Evolutionary conservation across 139 green algal species (phyloP), one percentile per base, ranked within the genome.

Genomic region (Coccomyxa sp.): DNA sequence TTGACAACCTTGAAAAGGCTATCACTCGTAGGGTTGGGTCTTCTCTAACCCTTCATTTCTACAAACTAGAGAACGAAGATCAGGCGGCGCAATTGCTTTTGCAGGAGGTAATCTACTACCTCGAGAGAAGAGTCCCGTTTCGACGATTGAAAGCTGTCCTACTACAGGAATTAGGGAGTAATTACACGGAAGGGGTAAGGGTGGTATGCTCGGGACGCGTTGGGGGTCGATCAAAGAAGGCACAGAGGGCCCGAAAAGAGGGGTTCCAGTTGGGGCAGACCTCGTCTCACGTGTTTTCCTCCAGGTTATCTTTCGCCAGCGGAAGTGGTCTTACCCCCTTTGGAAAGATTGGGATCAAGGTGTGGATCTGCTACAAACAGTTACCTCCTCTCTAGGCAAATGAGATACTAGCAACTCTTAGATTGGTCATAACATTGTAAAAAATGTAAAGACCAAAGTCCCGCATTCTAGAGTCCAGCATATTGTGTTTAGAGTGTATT

Each of bases 141-240:
- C 75, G 75, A 54, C 50, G 55, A 74, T 74, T 78, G 75, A 82
- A 79, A 87, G 55, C 68, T 73, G 35, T 70, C 69, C 35, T 80
- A 78, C 73, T 79, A 71, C 76, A 41, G 76, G 72, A 81, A 24
- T 40, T 79, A 37, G 55, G 29, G 27, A 71, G 73, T 58, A 73
- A 79, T 38, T 70, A 34, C 50, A 79, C 73, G 10, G 68, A 79
- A 73, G 75, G 75, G 31, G 29, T 73, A 54, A 50, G 55, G 34
- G 50, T 79, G 31, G 55, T 8, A 27, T 79, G 75, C 24, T 73
- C 75, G 38, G 75, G 75, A 38, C 75, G 75, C 55, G 55, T 79
- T 33, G 75, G 75, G 29, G 75, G 75, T 7, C 55, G 75, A n/a
- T 79, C 75, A 36, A 79, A 79, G 33, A 79, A 79, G 37, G 75